Percentiles rank a stretch among this genome's conserved stretches.
phyloP scores from a whole-genome alignment of 202 grass and related monocot genomes.

The Dendrocalamus latiflorus region DNA sequence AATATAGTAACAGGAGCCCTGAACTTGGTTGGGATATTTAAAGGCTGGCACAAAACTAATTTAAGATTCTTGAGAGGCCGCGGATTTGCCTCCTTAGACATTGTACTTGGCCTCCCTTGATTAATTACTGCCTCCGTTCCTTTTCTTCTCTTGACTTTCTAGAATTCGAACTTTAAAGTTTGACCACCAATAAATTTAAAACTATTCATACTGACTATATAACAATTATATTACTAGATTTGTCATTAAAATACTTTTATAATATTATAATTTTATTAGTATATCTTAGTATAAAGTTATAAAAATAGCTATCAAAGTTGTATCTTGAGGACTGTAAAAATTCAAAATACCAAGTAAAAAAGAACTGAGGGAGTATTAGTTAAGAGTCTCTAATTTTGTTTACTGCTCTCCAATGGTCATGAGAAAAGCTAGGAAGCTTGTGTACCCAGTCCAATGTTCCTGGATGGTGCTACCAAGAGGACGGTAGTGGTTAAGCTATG shows the following conservation, averaged over 20 bases:
- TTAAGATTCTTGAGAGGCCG: conserved; percentile 19
- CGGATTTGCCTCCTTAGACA: conserved; percentile 18
- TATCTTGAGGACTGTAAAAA: too few relatives aligned
- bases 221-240: too few relatives aligned
- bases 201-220: too few relatives aligned
- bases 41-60: neutral
- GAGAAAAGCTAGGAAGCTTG: neutral
- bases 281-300: too few relatives aligned
- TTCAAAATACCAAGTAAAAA: too few relatives aligned
- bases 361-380: neutral
- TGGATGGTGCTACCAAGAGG: conserved; percentile 39
- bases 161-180: too few relatives aligned
- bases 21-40: conserved; percentile 8
- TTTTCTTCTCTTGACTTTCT: too few relatives aligned
- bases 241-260: too few relatives aligned
- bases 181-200: too few relatives aligned
- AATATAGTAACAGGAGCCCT: conserved; percentile 15
- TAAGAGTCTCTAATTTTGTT: neutral
- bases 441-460: conserved; percentile 38
- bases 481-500: conserved; percentile 40
- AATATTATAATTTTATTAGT: too few relatives aligned
- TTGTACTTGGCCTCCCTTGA: conserved; percentile 10
- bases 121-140: neutral
- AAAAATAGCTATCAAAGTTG: too few relatives aligned
- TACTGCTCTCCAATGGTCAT: too few relatives aligned